These are phyloP conservation scores for Microbotryomycetes sp. DNA, from an alignment of 1,284 basidiomycete genomes.

Conservation along the genomic window DNA sequence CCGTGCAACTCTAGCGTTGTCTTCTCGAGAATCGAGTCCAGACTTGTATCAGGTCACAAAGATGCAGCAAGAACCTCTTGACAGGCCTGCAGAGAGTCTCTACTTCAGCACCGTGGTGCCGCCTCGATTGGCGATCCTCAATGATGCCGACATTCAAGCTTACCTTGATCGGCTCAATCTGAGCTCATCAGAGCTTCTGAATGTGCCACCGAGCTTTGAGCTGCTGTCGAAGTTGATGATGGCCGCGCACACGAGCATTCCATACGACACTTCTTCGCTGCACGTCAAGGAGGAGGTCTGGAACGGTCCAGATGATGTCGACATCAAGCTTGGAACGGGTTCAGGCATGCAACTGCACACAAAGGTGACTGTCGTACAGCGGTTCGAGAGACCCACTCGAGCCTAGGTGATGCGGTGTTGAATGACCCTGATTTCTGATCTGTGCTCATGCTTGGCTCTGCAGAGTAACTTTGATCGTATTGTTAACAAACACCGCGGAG, in stretches of 20 bases:
- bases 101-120: constrained; percentile 18
- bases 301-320: background rate
- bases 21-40: no score
- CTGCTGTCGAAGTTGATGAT: constrained; percentile 17
- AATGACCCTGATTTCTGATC: background rate
- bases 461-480: constrained; percentile 23
- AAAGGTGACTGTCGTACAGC: no score
- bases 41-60: no score
- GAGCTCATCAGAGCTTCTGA: background rate
- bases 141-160: constrained; percentile 5
- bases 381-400: no score
- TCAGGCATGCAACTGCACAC: constrained; percentile 18
- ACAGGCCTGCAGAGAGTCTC: constrained; percentile 9
- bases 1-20: no score
- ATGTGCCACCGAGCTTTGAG: constrained; percentile 9
- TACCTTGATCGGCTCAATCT: constrained; percentile 20
- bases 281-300: constrained; percentile 17
- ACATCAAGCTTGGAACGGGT: constrained; percentile 10
- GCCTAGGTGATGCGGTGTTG: background rate
- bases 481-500: constrained; percentile 4
- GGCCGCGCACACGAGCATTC: constrained; percentile 3
- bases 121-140: constrained; percentile 2
- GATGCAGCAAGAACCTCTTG: background rate
- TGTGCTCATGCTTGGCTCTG: background rate
- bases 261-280: constrained; percentile 20